phyloP scores from a whole-genome alignment of 2,329 filamentous ascomycete genomes.

The Epichloe amarillans region DNA sequence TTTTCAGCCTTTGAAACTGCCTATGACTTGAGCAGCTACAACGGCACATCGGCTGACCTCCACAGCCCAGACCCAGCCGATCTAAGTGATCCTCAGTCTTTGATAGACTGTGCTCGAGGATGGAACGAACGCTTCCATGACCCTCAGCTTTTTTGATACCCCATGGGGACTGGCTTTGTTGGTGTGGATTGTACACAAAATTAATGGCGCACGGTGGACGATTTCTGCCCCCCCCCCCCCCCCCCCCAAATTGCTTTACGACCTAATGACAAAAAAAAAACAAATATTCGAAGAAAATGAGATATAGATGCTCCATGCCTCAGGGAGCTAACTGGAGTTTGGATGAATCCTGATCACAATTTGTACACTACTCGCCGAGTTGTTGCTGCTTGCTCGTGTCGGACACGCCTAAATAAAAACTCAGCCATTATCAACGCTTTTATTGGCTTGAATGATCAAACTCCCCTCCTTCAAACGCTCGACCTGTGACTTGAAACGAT shows the following conservation, averaged over 20 bases:
- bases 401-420: background rate
- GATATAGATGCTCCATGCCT: background rate
- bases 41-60: slow-evolving; percentile 15
- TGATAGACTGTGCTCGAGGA: slow-evolving; percentile 15
- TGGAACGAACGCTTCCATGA: slow-evolving; percentile 21
- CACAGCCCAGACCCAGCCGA: slow-evolving; percentile 16
- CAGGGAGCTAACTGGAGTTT: background rate
- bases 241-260: slow-evolving; percentile 12
- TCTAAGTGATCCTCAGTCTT: slow-evolving; percentile 12
- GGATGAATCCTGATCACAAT: background rate
- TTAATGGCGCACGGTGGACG: slow-evolving; percentile 3
- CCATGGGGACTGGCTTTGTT: background rate
- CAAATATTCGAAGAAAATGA: background rate
- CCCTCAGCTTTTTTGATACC: slow-evolving; percentile 18
- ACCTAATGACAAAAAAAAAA: slow-evolving; percentile 15
- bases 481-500: background rate
- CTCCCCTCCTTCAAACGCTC: background rate
- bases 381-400: background rate
- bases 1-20: slow-evolving; percentile 28
- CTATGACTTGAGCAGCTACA: slow-evolving; percentile 26
- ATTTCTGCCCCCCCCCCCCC: background rate
- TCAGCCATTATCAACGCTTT: background rate
- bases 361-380: slow-evolving; percentile 2
- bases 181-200: slow-evolving; percentile 2
- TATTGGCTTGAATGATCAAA: background rate